Base-by-base conservation (phyloP, 2,329 filamentous ascomycete species). In the Colletotrichum godetiae region DNA sequence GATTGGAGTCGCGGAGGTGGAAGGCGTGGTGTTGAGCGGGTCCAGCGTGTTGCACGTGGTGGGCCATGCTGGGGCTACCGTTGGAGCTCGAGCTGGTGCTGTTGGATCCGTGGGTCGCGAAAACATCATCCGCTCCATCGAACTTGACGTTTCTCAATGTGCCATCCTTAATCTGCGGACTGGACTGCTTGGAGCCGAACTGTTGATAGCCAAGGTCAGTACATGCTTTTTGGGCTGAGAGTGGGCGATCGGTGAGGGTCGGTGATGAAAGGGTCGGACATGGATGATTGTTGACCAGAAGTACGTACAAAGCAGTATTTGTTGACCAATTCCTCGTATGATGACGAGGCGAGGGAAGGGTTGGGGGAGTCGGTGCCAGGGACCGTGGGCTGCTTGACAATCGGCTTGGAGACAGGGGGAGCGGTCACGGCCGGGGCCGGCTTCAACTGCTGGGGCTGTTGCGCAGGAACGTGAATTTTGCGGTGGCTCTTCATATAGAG, bases 301-400 rank as follows among this genome's bases (percentile, higher is more conserved):
- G 89, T 89, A 97, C 96, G 92, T 96, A 98, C 96, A 91, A 98
- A 99, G 89, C 97, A 99, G 89, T 98, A 99, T 88, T 97, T 98
- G 88, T 97, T 95, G 83, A 99, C 93, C 76, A 99, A 90, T 85
- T 99, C 97, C 85, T 97, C 94, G 83, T 99, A 98, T 73, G 96
- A 95, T 74, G 94, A 92, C 76, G 95, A 97, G 74, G 95, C 91
- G 76, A 98, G 92, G 79, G 84, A 84, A 61, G 85, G 77, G 76
- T 84, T 82, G 86, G 87, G 81, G 80, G 89, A 86, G 84, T 89
- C 80, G 83, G 90, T 81, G 70, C 84, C 84, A 74, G 82, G 79
- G 66, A 75, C 78, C 79, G 78, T 78, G 79, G 76, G 75, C 64
- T 58, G 59, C 58, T 49, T 49, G 8, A 75, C 37, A 5, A 55